Evolutionary conservation across 1,284 basidiomycete species (phyloP).

Genomic region (Moniliophthora roreri): DNA sequence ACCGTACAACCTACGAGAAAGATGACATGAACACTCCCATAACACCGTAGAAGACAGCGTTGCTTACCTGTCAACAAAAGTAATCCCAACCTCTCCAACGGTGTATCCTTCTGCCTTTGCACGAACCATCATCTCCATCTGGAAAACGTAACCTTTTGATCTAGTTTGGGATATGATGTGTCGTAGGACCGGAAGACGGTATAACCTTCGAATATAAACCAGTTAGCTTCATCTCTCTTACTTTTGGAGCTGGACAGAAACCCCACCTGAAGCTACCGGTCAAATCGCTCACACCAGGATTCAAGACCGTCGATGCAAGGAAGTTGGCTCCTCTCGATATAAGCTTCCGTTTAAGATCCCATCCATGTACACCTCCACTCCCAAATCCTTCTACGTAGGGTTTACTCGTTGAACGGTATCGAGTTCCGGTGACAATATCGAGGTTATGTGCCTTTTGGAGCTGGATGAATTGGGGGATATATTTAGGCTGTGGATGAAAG

Average conservation of each 20-base stretch:
- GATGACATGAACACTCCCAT: no score
- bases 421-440: constrained; percentile 91
- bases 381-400: constrained; percentile 49
- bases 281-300: constrained; percentile 83
- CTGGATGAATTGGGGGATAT: constrained; percentile 88
- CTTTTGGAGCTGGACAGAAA: not conserved
- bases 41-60: no score
- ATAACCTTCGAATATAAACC: constrained; percentile 52
- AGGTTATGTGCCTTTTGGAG: constrained; percentile 79
- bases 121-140: constrained; percentile 97
- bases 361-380: constrained; percentile 85
- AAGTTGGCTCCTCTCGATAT: constrained; percentile 87
- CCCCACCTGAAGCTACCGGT: constrained; percentile 84
- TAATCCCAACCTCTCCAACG: constrained; percentile 90
- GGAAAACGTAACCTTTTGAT: constrained; percentile 92
- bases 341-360: constrained; percentile 86
- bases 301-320: constrained; percentile 79
- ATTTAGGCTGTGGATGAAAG: constrained; percentile 66
- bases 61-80: constrained; percentile 79
- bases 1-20: constrained; percentile 62
- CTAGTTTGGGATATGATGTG: constrained; percentile 83
- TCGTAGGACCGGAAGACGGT: constrained; percentile 72
- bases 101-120: constrained; percentile 80
- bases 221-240: not conserved
- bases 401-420: constrained; percentile 66